Base-by-base conservation (phyloP, 345 rosid species). In the Passiflora organensis region DNA sequence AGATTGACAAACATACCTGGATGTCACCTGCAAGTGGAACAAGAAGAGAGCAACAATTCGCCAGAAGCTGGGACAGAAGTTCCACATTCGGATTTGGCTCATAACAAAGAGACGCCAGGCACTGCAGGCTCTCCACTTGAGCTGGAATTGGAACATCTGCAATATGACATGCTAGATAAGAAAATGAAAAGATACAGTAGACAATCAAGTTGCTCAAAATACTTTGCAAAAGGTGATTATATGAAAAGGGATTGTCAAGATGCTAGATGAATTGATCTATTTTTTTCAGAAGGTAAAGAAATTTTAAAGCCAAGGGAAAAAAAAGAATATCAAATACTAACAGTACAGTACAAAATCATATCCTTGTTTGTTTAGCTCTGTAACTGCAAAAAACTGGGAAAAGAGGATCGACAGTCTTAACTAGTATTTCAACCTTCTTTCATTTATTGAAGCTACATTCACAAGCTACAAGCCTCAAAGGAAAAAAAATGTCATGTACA, bases 51-150 rank as follows among this genome's bases (percentile, higher is more conserved):
- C 95, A 93, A 66, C 76, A 79, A 71, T 79, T 83, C 45, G 78
- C 79, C 24, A 93, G 71, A 67, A 84, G 81, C 56, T 86, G 80
- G 67, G 63, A 53, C 46, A 65, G 64, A 75, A 84, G 61, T 62
- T 78, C 66, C 58, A 63, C 84, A 60, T 80, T 75, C 9, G 79
- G 66, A 59, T 73, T 77, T 16, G 64, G 38, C 43, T 41, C n/a
- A 41, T 13, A 9, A 77, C 95, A 89, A 45, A 93, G 91, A 67
- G 75, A 76, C 17, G 73, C 53, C 68, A 84, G 74, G 56, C 89
- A 86, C 55, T 69, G 82, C 52, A 93, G 95, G 71, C 86, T 77
- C 76, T 89, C 91, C 24, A 84, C 73, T 68, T 80, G 89, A 58
- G 80, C 89, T 13, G 64, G 49, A 56, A 53, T 43, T 17, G 85